These are phyloP conservation scores for Entomortierella beljakovae DNA, from an alignment of 192 early-diverging fungal species.

Conservation along the genomic window DNA sequence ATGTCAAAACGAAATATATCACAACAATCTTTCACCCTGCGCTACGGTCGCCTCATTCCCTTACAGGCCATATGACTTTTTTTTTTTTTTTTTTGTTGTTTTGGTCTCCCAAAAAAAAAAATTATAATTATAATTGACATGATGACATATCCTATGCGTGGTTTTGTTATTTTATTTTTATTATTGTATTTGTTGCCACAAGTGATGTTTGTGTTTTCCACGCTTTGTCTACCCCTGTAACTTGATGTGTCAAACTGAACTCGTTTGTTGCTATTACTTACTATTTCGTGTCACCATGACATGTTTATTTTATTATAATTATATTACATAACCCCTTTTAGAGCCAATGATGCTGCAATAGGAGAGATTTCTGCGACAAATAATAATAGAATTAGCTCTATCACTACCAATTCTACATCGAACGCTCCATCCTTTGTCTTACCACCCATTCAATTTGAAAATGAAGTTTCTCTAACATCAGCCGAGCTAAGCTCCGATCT, in stretches of 20 bases:
- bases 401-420: background rate
- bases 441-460: constrained; percentile 22
- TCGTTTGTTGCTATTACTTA: constrained; percentile 25
- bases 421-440: constrained; percentile 19
- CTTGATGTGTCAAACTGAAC: constrained; percentile 18
- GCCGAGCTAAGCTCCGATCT: background rate
- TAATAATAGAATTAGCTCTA: constrained; percentile 8
- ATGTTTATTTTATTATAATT: background rate
- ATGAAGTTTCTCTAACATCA: background rate
- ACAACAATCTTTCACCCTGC: background rate
- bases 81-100: background rate
- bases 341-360: constrained; percentile 18
- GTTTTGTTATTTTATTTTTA: constrained; percentile 3
- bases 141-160: too few relatives aligned
- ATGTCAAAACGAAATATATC: background rate
- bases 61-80: constrained; percentile 6
- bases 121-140: too few relatives aligned
- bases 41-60: background rate
- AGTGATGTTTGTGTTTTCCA: constrained; percentile 5
- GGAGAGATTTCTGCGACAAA: constrained; percentile 4
- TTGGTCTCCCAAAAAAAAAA: too few relatives aligned
- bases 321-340: constrained; percentile 4
- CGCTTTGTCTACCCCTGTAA: constrained; percentile 18
- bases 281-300: constrained; percentile 25
- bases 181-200: background rate